Percentiles rank a stretch among this genome's conserved stretches.
Conservation (phyloP, 2,329 filamentous ascomycete genomes). For the Dactylella cylindrospora region DNA sequence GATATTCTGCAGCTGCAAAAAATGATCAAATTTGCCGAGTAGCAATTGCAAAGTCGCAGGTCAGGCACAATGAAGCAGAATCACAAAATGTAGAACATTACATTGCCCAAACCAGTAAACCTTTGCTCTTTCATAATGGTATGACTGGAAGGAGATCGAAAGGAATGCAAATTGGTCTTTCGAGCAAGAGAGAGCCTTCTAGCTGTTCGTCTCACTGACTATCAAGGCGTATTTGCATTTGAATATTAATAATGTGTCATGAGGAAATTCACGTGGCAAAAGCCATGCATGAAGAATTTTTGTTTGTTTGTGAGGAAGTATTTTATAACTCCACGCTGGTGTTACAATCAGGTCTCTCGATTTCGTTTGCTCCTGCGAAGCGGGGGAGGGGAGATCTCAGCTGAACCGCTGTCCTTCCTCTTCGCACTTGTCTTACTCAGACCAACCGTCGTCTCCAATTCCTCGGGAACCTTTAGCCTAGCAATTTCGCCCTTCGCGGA, state of each 20-base stretch:
- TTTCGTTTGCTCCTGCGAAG: conserved; percentile 42
- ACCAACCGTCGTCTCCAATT: conserved; percentile 25
- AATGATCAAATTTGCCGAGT: too few relatives aligned
- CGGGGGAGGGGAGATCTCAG: conserved; percentile 4
- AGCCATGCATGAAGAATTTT: neutral
- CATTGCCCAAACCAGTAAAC: too few relatives aligned
- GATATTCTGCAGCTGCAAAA: too few relatives aligned
- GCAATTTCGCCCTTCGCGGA: conserved; percentile 16
- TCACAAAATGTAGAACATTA: too few relatives aligned
- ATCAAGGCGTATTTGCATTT: neutral
- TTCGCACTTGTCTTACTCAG: conserved; percentile 43
- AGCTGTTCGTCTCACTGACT: too few relatives aligned
- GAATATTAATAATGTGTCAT: neutral
- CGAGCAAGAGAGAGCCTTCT: too few relatives aligned
- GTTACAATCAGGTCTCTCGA: conserved; percentile 18
- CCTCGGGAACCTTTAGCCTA: conserved; percentile 24
- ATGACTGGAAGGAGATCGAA: too few relatives aligned
- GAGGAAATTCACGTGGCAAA: conserved; percentile 10
- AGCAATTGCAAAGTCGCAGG: too few relatives aligned
- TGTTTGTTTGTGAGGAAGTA: conserved; percentile 1
- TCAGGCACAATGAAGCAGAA: too few relatives aligned
- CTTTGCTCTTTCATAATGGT: too few relatives aligned
- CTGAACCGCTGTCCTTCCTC: conserved; percentile 30
- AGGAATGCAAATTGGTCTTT: too few relatives aligned
- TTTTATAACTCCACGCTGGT: neutral